Conservation (phyloP, 2,329 filamentous ascomycete genomes). For the Penicillium sp. region DNA sequence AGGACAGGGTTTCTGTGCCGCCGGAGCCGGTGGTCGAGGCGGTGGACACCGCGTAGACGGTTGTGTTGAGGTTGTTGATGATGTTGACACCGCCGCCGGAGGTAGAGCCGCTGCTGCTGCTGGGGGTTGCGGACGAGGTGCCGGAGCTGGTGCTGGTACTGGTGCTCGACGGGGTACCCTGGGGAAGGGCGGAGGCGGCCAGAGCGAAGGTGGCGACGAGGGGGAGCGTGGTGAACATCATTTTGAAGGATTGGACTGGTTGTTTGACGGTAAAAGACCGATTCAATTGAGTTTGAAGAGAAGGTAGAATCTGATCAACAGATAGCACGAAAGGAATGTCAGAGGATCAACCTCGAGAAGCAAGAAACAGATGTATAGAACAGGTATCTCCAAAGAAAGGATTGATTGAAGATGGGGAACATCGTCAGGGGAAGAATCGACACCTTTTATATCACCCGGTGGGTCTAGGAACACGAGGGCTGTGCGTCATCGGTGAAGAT, state of each 20-base stretch:
- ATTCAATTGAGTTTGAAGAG: not conserved
- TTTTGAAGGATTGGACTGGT: constrained; percentile 2
- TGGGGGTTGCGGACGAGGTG: not conserved
- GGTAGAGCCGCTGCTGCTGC: constrained; percentile 5
- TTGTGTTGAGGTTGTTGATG: constrained; percentile 13
- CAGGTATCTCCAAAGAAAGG: not conserved
- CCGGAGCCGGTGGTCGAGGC: constrained; percentile 1
- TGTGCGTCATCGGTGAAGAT: too few species aligned
- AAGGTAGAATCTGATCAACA: constrained; percentile 15
- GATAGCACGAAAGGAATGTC: constrained; percentile 2
- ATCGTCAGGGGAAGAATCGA: too few species aligned
- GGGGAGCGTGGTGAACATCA: constrained; percentile 8
- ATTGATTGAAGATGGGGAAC: not conserved
- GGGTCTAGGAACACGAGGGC: too few species aligned
- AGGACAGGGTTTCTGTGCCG: not conserved
- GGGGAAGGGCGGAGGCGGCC: constrained; percentile 8
- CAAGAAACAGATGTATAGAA: not conserved
- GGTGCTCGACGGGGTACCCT: not conserved
- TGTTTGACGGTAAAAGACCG: not conserved
- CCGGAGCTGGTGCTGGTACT: not conserved
- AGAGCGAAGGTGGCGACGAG: constrained; percentile 6
- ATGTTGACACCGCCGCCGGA: constrained; percentile 10
- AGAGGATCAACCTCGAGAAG: constrained; percentile 17
- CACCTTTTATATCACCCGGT: too few species aligned
- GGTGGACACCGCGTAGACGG: constrained; percentile 9